Base-by-base conservation (phyloP, 257 asterid genomes). In the Rubia yunnanensis region DNA sequence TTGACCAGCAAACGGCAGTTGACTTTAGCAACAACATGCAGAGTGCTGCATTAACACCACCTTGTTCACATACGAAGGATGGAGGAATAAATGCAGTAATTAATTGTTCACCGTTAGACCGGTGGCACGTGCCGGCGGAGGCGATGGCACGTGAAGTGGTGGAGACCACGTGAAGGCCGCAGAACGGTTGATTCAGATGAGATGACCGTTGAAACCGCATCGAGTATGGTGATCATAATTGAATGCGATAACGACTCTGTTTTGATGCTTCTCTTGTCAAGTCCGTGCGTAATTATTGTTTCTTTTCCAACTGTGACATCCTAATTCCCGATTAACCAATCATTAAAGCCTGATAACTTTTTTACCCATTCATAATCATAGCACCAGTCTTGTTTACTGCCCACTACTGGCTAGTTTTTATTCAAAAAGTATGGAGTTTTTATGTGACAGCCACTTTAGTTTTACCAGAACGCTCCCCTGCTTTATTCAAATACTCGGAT, bases 201-300 rank as follows among this genome's bases (percentile, higher is more conserved):
- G 78, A 65, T 68, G 81, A 80, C 84, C 88, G 88, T 81, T 81
- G 64, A 60, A 70, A 46, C 22, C 68, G 71, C 24, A 50, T 50
- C n/a, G n/a, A 18, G 27, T 70, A 44, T 28, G 30, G 2, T 14
- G 63, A 13, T 44, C 67, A 55, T 55, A 18, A 11, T 15, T 55
- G 35, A 73, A 76, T 70, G 30, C 30, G 13, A 50, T 7, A 1
- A 11, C 57, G 14, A 23, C 24, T 10, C 59, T 20, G 27, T 20
- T 18, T 49, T 49, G 56, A 49, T 50, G 57, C 57, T 50, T 50
- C 27, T 73, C 41, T 22, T 32, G 32, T 41, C 49, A 41, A 41
- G 1, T n/a, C 41, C 23, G 27, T 31, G n/a, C 27, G 11, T 13
- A 62, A 38, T 62, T 10, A 44, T 63, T 9, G 32, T 55, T 26